A percentile compares a stretch with the other conserved stretches of the same genome.
These are phyloP conservation scores for Cladosporium sp. DNA, from an alignment of 2,329 filamentous ascomycete genomes.

Conservation along the genomic window DNA sequence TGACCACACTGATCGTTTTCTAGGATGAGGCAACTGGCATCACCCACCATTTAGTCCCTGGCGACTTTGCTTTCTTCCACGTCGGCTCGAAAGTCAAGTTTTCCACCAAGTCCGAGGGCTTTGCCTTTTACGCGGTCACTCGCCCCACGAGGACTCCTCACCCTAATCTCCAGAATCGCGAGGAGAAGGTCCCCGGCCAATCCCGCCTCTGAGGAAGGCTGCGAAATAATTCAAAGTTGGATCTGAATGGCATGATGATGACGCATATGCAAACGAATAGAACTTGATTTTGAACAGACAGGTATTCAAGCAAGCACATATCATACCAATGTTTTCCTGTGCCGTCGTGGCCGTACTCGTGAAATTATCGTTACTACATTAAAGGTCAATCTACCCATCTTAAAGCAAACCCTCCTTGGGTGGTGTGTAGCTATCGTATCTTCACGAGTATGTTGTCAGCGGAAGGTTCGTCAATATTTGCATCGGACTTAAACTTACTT, in stretches of 20 bases:
- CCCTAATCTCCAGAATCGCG: constrained; percentile 15
- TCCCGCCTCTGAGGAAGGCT: background rate
- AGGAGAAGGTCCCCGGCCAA: constrained; percentile 12
- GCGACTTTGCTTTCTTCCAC: constrained; percentile 22
- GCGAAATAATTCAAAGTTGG: too few relatives aligned
- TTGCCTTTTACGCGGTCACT: constrained; percentile 21
- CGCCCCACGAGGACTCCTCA: constrained; percentile 17
- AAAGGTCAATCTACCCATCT: background rate
- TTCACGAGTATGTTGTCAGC: too few relatives aligned
- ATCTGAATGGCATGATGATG: too few relatives aligned
- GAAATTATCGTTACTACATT: too few relatives aligned
- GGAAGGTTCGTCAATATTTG: too few relatives aligned
- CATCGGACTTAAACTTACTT: background rate
- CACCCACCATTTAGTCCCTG: constrained; percentile 18
- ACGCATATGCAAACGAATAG: too few relatives aligned
- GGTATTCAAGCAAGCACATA: too few relatives aligned
- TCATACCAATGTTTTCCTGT: too few relatives aligned
- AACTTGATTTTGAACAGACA: too few relatives aligned
- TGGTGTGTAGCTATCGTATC: background rate
- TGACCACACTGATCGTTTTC: too few relatives aligned
- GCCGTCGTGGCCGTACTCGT: too few relatives aligned
- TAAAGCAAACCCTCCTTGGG: background rate
- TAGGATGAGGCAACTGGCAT: constrained; percentile 19
- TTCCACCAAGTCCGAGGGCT: constrained; percentile 18
- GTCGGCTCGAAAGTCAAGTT: constrained; percentile 19